Conservation (phyloP, 345 rosid genomes). For the Diplotaxis tenuifolia region DNA sequence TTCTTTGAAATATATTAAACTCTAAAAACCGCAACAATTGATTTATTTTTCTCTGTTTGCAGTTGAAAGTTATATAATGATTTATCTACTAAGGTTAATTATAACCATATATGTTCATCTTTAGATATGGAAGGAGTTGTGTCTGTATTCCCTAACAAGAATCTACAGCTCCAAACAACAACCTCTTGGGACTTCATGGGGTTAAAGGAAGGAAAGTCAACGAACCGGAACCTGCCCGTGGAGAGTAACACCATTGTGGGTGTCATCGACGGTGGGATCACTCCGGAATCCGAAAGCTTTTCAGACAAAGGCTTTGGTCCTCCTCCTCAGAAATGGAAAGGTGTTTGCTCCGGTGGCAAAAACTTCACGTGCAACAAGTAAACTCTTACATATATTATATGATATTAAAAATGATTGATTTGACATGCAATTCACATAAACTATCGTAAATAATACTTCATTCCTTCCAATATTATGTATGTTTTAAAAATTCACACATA, state of each 20-base stretch:
- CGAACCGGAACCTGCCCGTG: not conserved
- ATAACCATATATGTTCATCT: not conserved
- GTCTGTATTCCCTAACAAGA: constrained; percentile 47
- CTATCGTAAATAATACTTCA: not conserved
- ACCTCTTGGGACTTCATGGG: constrained; percentile 65
- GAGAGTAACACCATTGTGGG: constrained; percentile 47
- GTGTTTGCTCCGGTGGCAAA: constrained; percentile 41
- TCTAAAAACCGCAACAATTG: too few species aligned
- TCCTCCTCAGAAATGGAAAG: constrained; percentile 55
- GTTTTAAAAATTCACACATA: too few species aligned
- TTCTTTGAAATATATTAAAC: not conserved
- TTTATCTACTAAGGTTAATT: not conserved
- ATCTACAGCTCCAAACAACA: constrained; percentile 44
- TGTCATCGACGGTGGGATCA: constrained; percentile 42
- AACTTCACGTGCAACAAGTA: constrained; percentile 63
- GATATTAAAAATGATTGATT: not conserved
- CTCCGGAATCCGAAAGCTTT: constrained; percentile 53
- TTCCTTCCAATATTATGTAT: too few species aligned
- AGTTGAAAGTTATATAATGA: too few species aligned
- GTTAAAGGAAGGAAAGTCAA: constrained; percentile 20
- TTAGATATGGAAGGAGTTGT: constrained; percentile 43
- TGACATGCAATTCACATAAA: not conserved
- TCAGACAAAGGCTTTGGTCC: constrained; percentile 47
- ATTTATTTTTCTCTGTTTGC: too few species aligned
- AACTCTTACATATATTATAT: not conserved